phyloP scores from a whole-genome alignment of 768 basidiomycete genomes.

The Collybiopsis luxurians region DNA sequence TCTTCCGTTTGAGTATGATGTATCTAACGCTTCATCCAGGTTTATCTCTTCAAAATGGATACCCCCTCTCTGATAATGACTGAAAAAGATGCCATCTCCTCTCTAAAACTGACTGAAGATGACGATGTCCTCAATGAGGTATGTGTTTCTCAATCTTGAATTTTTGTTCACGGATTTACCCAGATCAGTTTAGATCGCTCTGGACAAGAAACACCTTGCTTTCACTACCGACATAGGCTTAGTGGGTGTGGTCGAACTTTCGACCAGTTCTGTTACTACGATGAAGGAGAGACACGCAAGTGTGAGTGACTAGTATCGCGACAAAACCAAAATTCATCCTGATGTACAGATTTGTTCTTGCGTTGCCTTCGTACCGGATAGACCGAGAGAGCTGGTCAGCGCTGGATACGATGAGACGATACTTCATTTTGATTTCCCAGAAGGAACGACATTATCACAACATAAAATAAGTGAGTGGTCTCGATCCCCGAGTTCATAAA shows the following conservation, averaged over 20 bases:
- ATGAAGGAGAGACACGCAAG: constrained; percentile 66
- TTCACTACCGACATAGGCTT: constrained; percentile 69
- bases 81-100: constrained; percentile 43
- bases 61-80: constrained; percentile 52
- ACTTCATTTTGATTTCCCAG: constrained; percentile 63
- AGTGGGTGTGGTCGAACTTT: constrained; percentile 65
- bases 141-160: constrained; percentile 16
- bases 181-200: constrained; percentile 26
- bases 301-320: constrained; percentile 46
- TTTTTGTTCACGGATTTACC: constrained; percentile 19
- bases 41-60: constrained; percentile 46
- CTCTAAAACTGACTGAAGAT: constrained; percentile 45
- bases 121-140: constrained; percentile 72
- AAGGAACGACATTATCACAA: constrained; percentile 55
- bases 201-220: constrained; percentile 48
- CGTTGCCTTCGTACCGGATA: constrained; percentile 68
- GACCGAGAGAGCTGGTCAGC: constrained; percentile 70
- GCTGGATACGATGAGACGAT: constrained; percentile 73
- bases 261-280: constrained; percentile 39
- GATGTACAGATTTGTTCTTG: constrained; percentile 63
- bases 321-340: no score
- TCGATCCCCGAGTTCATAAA: not conserved
- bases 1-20: not conserved
- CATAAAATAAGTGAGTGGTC: constrained; percentile 52
- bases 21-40: constrained; percentile 18